Percentiles rank a stretch among this genome's conserved stretches.
Conservation (phyloP, 345 rosid species). For the Pugionium dolabratum region DNA sequence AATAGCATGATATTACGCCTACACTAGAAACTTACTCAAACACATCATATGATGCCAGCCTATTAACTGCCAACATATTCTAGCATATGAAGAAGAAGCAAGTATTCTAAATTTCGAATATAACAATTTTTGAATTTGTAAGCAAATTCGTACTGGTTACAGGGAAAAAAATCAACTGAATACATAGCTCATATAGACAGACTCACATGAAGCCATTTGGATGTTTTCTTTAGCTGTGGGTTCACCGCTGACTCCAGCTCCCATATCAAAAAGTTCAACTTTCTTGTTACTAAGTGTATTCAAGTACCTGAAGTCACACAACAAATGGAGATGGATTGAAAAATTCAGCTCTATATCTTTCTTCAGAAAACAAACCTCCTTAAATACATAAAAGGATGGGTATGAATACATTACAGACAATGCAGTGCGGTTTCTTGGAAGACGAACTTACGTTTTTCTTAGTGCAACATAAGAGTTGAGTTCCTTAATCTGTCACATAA, state of each 20-base stretch:
- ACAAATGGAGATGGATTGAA: conserved; percentile 24
- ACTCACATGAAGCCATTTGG: conserved; percentile 82
- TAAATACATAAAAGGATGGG: not conserved
- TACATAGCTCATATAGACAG: conserved; percentile 14
- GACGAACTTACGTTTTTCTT: conserved; percentile 77
- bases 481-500: conserved; percentile 74
- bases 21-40: not conserved
- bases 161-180: not conserved
- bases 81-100: not conserved
- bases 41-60: conserved; percentile 5
- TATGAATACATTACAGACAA: conserved; percentile 3
- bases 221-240: conserved; percentile 76
- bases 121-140: not conserved
- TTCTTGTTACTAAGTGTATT: conserved; percentile 55
- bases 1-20: not conserved
- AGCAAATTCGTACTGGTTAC: conserved; percentile 5
- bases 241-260: conserved; percentile 75
- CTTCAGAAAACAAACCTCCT: not conserved
- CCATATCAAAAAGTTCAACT: conserved; percentile 59
- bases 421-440: not conserved
- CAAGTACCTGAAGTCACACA: conserved; percentile 56
- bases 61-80: not conserved
- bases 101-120: not conserved
- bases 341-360: not conserved
- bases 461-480: conserved; percentile 84